Percentiles rank a stretch among this genome's conserved stretches.
These are phyloP conservation scores for Teratosphaeria zuluensis DNA, from an alignment of 2,329 filamentous ascomycete genomes.

Conservation along the genomic window DNA sequence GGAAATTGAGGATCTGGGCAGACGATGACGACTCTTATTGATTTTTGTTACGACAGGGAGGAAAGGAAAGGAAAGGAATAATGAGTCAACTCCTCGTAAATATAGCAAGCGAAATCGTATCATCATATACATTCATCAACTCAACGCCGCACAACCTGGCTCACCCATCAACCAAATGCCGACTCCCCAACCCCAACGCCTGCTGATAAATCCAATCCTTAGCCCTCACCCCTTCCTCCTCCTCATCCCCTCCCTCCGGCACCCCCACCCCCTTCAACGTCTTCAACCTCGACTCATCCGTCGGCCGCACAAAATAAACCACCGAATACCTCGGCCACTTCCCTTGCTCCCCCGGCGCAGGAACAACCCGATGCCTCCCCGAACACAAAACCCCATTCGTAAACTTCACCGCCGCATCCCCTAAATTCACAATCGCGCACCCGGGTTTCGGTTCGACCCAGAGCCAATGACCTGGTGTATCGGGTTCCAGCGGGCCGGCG, in stretches of 20 bases:
- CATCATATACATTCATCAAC: neutral
- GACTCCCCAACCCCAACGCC: conserved; percentile 25
- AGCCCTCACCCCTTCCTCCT: conserved; percentile 26
- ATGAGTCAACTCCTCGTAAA: neutral
- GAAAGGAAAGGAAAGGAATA: too few relatives aligned
- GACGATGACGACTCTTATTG: neutral
- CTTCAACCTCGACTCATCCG: conserved; percentile 37
- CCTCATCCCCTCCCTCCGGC: conserved; percentile 20
- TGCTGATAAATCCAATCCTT: conserved; percentile 36
- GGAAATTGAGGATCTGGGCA: conserved; percentile 59
- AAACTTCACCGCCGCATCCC: conserved; percentile 39
- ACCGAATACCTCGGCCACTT: conserved; percentile 40
- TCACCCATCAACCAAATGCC: conserved; percentile 4
- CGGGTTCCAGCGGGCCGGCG: conserved; percentile 13
- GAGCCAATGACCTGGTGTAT: conserved; percentile 33
- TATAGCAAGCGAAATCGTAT: neutral
- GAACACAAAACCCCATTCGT: conserved; percentile 33
- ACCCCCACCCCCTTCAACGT: conserved; percentile 25
- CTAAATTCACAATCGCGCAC: conserved; percentile 40
- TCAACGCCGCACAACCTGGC: too few relatives aligned
- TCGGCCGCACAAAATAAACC: conserved; percentile 47
- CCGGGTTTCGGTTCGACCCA: conserved; percentile 45
- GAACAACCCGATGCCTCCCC: conserved; percentile 41
- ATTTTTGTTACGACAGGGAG: neutral
- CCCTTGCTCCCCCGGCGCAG: conserved; percentile 41